Evolutionary conservation across 208 protist genomes (phyloP).

Genomic region (Porcisia deanei): DNA sequence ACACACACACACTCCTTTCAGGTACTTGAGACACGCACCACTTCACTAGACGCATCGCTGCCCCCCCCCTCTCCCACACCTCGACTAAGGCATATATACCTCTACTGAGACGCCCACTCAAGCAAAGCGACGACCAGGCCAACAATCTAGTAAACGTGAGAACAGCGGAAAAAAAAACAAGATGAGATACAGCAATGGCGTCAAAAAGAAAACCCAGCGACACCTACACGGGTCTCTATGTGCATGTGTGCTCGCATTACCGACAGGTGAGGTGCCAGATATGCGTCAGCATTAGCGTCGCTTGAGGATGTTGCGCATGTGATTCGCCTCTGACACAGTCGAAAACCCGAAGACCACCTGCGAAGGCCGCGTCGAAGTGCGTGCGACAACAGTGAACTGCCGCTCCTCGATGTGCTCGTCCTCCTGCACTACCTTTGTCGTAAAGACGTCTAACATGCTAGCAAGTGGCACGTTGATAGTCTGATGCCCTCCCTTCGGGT

Average conservation of each 20-base stretch:
- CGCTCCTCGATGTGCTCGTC: conserved; percentile 49
- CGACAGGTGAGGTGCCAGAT: not conserved
- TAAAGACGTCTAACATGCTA: conserved; percentile 48
- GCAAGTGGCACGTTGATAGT: conserved; percentile 54
- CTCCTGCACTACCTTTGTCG: conserved; percentile 43
- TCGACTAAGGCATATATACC: no score
- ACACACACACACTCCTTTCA: not conserved
- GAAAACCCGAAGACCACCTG: conserved; percentile 85
- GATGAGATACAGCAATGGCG: no score
- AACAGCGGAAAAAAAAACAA: no score
- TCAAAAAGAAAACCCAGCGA: no score
- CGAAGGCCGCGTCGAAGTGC: conserved; percentile 68
- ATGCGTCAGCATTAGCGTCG: not conserved
- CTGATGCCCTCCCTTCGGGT: conserved; percentile 71
- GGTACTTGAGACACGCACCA: not conserved
- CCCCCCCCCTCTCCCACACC: not conserved
- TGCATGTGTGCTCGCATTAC: not conserved
- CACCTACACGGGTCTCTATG: no score
- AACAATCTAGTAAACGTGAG: no score
- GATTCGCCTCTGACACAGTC: conserved; percentile 50
- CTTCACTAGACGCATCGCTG: not conserved
- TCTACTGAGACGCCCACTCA: no score
- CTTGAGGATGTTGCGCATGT: conserved; percentile 43
- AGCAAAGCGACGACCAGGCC: no score
- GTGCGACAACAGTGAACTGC: conserved; percentile 61